These are phyloP conservation scores for Phytophthora megakarya DNA, from an alignment of 352 stramenopile species.

Conservation along the genomic window DNA sequence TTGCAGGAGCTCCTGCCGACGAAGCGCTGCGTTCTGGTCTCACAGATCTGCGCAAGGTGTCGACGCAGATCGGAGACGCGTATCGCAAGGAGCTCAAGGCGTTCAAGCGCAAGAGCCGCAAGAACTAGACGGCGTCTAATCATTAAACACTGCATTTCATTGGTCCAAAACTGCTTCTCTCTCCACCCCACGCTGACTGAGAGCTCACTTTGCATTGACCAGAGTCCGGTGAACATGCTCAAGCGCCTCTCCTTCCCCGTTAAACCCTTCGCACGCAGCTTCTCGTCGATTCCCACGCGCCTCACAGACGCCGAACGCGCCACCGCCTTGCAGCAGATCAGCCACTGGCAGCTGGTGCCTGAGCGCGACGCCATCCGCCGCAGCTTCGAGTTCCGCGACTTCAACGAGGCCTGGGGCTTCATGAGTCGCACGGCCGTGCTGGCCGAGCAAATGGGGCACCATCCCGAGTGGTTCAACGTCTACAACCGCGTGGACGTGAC, in stretches of 20 bases:
- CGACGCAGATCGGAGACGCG: constrained; percentile 68
- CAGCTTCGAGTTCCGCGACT: constrained; percentile 86
- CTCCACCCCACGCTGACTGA: no score
- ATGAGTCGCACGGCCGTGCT: constrained; percentile 77
- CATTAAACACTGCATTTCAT: constrained; percentile 34
- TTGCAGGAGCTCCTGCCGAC: constrained; percentile 59
- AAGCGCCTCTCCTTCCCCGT: constrained; percentile 1
- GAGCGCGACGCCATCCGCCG: constrained; percentile 83
- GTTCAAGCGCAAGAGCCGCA: constrained; percentile 79
- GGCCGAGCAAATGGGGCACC: constrained; percentile 94
- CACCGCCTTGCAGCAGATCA: constrained; percentile 48
- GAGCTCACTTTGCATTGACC: no score
- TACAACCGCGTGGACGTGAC: constrained; percentile 98
- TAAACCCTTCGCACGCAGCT: constrained; percentile 14
- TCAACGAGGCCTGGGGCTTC: constrained; percentile 81
- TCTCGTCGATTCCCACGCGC: constrained; percentile 47
- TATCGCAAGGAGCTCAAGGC: constrained; percentile 86
- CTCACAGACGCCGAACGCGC: constrained; percentile 53
- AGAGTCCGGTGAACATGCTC: constrained; percentile 6
- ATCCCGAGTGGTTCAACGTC: constrained; percentile 99
- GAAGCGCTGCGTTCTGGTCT: constrained; percentile 67
- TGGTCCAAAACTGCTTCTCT: background rate
- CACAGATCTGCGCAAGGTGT: constrained; percentile 76
- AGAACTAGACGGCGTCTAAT: constrained; percentile 54
- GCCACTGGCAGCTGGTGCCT: constrained; percentile 53